A percentile compares a stretch with the other conserved stretches of the same genome.
These are phyloP conservation scores for Porcisia hertigi DNA, from an alignment of 208 protist genomes.

Conservation along the genomic window DNA sequence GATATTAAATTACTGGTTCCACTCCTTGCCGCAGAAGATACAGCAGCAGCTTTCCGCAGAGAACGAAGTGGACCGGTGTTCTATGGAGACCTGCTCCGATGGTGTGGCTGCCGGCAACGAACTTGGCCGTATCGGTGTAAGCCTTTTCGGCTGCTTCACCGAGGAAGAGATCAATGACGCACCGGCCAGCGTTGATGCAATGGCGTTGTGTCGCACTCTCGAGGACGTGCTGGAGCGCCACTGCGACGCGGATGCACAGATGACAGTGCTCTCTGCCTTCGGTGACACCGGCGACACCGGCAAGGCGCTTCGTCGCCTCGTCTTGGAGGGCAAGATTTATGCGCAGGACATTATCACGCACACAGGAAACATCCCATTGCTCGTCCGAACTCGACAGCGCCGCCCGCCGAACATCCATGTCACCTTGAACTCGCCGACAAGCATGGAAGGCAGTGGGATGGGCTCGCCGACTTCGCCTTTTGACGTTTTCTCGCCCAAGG, in stretches of 20 bases:
- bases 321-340: slow-evolving; percentile 54
- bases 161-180: slow-evolving; percentile 70
- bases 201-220: slow-evolving; percentile 36
- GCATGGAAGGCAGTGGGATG: neutral
- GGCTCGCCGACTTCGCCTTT: slow-evolving; percentile 29
- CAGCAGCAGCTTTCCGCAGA: slow-evolving; percentile 41
- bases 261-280: slow-evolving; percentile 38
- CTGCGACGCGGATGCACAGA: slow-evolving; percentile 40
- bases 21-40: slow-evolving; percentile 41
- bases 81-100: slow-evolving; percentile 46
- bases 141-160: slow-evolving; percentile 63
- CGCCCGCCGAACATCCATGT: slow-evolving; percentile 17
- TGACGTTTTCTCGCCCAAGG: slow-evolving; percentile 22
- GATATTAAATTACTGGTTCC: slow-evolving; percentile 80
- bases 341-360: slow-evolving; percentile 48
- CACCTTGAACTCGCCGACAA: slow-evolving; percentile 5
- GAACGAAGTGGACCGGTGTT: slow-evolving; percentile 52
- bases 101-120: slow-evolving; percentile 21
- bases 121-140: slow-evolving; percentile 61
- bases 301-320: slow-evolving; percentile 41
- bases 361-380: slow-evolving; percentile 30
- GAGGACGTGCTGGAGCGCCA: slow-evolving; percentile 37
- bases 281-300: slow-evolving; percentile 31
- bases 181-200: slow-evolving; percentile 27
- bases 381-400: slow-evolving; percentile 34